Evolutionary conservation across 257 asterid species (phyloP).

Genomic region (Haberlea rhodopensis): DNA sequence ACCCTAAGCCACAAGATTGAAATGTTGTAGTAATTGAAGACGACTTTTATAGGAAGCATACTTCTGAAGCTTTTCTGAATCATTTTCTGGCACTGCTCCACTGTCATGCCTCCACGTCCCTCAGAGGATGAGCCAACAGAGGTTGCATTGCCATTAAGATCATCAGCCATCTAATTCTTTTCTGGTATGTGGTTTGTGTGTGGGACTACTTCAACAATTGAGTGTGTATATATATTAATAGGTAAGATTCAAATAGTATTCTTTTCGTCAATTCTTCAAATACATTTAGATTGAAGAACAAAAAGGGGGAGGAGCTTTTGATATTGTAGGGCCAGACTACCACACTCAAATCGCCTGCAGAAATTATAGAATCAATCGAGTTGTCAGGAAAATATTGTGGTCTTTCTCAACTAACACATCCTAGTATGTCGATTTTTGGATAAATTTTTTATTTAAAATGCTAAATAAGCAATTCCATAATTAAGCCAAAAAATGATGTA

Average conservation of each 20-base stretch:
- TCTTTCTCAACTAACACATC: background rate
- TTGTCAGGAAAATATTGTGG: background rate
- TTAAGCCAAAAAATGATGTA: too few relatives aligned
- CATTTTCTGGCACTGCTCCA: slow-evolving; percentile 60
- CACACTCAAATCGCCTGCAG: background rate
- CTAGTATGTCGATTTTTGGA: background rate
- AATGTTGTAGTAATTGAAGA: background rate
- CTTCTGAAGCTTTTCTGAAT: slow-evolving; percentile 65
- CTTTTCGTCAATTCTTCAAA: background rate
- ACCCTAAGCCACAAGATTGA: slow-evolving; percentile 23
- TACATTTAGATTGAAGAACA: background rate
- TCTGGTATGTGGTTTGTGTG: background rate
- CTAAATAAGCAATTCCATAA: too few relatives aligned
- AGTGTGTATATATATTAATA: background rate
- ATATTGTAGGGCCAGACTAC: too few relatives aligned
- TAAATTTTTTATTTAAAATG: too few relatives aligned
- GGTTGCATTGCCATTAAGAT: background rate
- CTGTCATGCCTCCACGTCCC: slow-evolving; percentile 38
- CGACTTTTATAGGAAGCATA: slow-evolving; percentile 10
- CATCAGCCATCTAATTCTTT: background rate
- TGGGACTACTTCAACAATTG: background rate
- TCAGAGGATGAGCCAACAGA: background rate
- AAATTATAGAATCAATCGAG: background rate
- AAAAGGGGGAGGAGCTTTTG: background rate
- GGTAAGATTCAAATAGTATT: background rate